phyloP scores from a whole-genome alignment of 306 rosid genomes.

The Vachellia pachyceras region DNA sequence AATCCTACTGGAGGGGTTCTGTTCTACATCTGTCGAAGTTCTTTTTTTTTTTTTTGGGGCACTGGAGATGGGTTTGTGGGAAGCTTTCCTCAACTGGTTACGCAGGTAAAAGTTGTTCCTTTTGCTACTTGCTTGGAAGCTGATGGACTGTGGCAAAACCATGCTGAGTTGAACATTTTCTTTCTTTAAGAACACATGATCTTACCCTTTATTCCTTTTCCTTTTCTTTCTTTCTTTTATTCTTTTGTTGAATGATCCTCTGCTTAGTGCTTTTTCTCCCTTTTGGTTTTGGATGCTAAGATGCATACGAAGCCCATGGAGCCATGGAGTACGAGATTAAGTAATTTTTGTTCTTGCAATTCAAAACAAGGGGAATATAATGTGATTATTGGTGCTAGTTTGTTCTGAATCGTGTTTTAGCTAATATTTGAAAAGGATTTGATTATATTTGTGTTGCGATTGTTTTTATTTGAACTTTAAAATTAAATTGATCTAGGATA shows the following conservation, averaged over 20 bases:
- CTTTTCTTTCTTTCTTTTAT: neutral
- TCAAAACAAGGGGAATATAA: neutral
- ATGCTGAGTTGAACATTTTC: neutral
- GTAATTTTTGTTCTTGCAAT: neutral
- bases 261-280: neutral
- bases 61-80: slow-evolving; percentile 57
- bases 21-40: neutral
- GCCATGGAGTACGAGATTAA: neutral
- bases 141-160: neutral
- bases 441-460: neutral
- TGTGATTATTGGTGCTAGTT: neutral
- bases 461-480: neutral
- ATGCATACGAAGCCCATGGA: neutral
- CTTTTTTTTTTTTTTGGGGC: neutral
- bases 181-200: neutral
- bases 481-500: neutral
- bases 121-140: slow-evolving; percentile 29
- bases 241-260: neutral
- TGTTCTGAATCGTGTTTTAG: neutral
- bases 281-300: slow-evolving; percentile 20
- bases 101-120: slow-evolving; percentile 52
- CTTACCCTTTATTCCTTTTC: neutral
- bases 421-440: neutral
- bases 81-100: slow-evolving; percentile 72
- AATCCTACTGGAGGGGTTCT: slow-evolving; percentile 16